Evolutionary conservation across 192 early-diverging fungal species (phyloP), one percentile per base, ranked within the genome.

Genomic region (Coemansia aciculifera): DNA sequence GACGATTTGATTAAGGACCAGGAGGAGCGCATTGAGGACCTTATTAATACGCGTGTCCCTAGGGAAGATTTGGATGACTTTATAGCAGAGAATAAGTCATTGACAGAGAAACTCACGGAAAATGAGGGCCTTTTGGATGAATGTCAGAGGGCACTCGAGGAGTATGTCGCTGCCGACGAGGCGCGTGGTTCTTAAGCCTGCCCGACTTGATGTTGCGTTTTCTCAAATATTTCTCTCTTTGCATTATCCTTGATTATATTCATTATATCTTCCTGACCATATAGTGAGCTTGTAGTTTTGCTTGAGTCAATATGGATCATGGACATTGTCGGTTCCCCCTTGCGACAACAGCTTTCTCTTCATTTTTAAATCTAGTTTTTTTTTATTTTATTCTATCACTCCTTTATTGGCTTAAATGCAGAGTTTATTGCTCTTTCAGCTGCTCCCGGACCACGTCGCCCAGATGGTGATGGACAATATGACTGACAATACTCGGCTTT

Each of bases 11-110:
- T 81, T 37, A 69, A 52, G 66, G 80, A 77, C 40, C 80, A 82
- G 63, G 72, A 62, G 46, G 5, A 39, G 62, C 71, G 72, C 8
- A 77, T 82, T 9, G 71, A 82, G 36, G 80, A 82, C 36, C 71
- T 82, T 9, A 74, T 82, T 24, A 75, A 82, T 48, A 63, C 75
- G 64, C 80, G 75, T n/a, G 80, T 82, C 2, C 80, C 80, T 13
- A 42, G 44, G 63, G 80, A 82, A 32, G 80, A 82, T 44, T 73
- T 82, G 80, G 49, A 82, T 49, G 80, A 74, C 21, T 39, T 82
- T 10, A 67, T 82, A 54, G 72, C 57, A 3, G 75, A 77, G 54
- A 82, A 82, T 59, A 40, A 59, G 27, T 12, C 4, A 1, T 42
- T 42, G 40, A 13, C 10, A 10, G 15, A 59, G 57, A 74, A 81